Evolutionary conservation across 306 rosid genomes (phyloP).

Genomic region (Adenanthera pavonina): DNA sequence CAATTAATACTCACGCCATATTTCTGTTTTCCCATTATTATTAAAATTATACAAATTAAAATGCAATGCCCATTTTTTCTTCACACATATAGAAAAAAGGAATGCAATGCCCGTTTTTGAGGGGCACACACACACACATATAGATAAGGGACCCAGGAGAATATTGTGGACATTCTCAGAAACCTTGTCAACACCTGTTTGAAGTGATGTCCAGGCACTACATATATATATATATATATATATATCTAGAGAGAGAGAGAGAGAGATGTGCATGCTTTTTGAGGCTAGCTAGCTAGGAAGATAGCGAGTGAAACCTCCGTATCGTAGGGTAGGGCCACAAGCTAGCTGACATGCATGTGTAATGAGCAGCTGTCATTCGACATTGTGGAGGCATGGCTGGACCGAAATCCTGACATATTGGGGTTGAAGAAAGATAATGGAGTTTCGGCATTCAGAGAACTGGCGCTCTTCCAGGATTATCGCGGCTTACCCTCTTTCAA

Average conservation of each 20-base stretch:
- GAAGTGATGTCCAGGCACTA: background rate
- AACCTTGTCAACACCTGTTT: background rate
- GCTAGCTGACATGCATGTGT: background rate
- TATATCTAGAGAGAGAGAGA: no score
- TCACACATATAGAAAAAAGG: background rate
- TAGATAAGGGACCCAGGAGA: background rate
- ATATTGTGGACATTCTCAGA: background rate
- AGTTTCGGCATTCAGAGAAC: slow-evolving; percentile 64
- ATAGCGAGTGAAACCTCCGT: no score
- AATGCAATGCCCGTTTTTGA: background rate
- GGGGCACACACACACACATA: background rate
- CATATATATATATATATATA: background rate
- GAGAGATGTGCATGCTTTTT: no score
- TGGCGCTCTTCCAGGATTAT: slow-evolving; percentile 92
- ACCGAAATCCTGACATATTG: slow-evolving; percentile 56
- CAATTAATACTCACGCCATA: background rate
- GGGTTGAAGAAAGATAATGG: slow-evolving; percentile 59
- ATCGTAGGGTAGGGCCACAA: background rate
- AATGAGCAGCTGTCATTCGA: slow-evolving; percentile 74
- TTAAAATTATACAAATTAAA: background rate
- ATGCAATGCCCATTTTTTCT: background rate
- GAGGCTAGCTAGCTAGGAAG: no score
- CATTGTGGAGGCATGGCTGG: slow-evolving; percentile 70
- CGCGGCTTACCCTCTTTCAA: slow-evolving; percentile 82
- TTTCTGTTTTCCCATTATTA: background rate